Percentiles rank a stretch among this genome's conserved stretches.
Conservation (phyloP, 1,139 yeast genomes). For the Torulaspora globosa region DNA sequence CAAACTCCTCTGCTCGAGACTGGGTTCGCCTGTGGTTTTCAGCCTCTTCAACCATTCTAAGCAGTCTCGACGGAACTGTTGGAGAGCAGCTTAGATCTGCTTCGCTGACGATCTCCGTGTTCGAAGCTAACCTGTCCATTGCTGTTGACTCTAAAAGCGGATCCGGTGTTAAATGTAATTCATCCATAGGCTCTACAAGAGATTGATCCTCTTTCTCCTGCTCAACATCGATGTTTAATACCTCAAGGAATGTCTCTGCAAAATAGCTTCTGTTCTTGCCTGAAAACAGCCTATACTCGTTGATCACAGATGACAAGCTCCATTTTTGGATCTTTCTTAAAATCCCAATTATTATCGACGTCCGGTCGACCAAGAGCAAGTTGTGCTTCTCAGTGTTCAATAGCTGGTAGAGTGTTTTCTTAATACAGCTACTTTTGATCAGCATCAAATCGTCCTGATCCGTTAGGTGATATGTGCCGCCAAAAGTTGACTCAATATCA, state of each 20-base stretch:
- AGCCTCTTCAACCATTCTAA: slow-evolving; percentile 25
- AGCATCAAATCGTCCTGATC: slow-evolving; percentile 67
- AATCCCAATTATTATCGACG: slow-evolving; percentile 75
- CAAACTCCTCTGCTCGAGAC: slow-evolving; percentile 7
- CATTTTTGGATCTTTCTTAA: slow-evolving; percentile 80
- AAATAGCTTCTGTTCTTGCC: slow-evolving; percentile 71
- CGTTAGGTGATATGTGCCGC: slow-evolving; percentile 22
- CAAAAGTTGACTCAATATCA: background rate
- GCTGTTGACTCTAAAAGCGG: slow-evolving; percentile 2
- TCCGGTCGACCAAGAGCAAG: slow-evolving; percentile 69
- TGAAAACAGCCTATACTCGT: slow-evolving; percentile 76
- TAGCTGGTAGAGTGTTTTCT: slow-evolving; percentile 54
- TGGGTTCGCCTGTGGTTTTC: slow-evolving; percentile 13
- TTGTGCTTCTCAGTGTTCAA: slow-evolving; percentile 66
- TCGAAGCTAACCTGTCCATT: slow-evolving; percentile 10
- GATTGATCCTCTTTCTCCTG: slow-evolving; percentile 25
- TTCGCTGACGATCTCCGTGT: slow-evolving; percentile 28
- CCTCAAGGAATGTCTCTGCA: slow-evolving; percentile 78
- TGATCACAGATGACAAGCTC: slow-evolving; percentile 78
- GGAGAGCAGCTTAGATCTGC: slow-evolving; percentile 32
- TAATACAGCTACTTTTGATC: slow-evolving; percentile 54
- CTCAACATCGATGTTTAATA: slow-evolving; percentile 54
- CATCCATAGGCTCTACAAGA: slow-evolving; percentile 14
- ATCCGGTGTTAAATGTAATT: slow-evolving; percentile 12
- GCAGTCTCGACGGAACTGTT: slow-evolving; percentile 31